A percentile compares a stretch with the other conserved stretches of the same genome.
Evolutionary conservation across 1,284 basidiomycete genomes (phyloP).

Genomic region (Ustilago crameri): DNA sequence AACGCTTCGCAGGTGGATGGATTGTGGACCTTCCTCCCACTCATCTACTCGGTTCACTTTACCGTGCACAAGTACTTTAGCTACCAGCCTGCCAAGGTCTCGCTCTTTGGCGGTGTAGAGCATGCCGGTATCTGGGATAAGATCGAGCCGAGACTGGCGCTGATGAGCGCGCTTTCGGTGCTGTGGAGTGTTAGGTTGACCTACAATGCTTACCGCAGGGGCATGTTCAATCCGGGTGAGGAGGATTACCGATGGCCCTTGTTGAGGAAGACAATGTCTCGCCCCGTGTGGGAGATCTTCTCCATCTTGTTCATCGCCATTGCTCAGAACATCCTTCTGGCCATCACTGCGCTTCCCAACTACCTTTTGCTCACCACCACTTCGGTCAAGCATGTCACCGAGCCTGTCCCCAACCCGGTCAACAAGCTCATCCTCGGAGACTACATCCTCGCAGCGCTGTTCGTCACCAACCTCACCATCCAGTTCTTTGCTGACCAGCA

Average conservation of each 20-base stretch:
- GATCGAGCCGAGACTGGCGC: conserved; percentile 66
- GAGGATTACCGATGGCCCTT: conserved; percentile 93
- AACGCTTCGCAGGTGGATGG: conserved; percentile 64
- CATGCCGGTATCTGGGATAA: conserved; percentile 42
- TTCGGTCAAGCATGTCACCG: conserved; percentile 68
- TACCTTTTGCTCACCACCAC: conserved; percentile 71
- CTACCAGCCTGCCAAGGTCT: conserved; percentile 44
- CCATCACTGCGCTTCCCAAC: conserved; percentile 73
- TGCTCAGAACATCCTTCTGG: conserved; percentile 82
- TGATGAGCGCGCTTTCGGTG: conserved; percentile 67
- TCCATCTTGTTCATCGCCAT: conserved; percentile 84
- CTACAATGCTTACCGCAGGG: conserved; percentile 85
- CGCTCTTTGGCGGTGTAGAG: conserved; percentile 34
- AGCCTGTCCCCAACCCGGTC: conserved; percentile 65
- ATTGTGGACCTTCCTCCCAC: conserved; percentile 63
- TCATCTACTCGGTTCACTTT: conserved; percentile 63
- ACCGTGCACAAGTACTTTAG: conserved; percentile 56
- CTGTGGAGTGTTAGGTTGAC: conserved; percentile 74
- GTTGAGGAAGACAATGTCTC: conserved; percentile 76
- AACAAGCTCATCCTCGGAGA: conserved; percentile 75
- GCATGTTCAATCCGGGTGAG: conserved; percentile 78
- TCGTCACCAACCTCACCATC: conserved; percentile 74
- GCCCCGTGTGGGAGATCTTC: conserved; percentile 79
- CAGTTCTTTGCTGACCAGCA: conserved; percentile 91
- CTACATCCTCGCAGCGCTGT: conserved; percentile 74